Evolutionary conservation across 495 filamentous ascomycete genomes (phyloP), one percentile per base, ranked within the genome.

Genomic region (Chaetomium cochliodes): DNA sequence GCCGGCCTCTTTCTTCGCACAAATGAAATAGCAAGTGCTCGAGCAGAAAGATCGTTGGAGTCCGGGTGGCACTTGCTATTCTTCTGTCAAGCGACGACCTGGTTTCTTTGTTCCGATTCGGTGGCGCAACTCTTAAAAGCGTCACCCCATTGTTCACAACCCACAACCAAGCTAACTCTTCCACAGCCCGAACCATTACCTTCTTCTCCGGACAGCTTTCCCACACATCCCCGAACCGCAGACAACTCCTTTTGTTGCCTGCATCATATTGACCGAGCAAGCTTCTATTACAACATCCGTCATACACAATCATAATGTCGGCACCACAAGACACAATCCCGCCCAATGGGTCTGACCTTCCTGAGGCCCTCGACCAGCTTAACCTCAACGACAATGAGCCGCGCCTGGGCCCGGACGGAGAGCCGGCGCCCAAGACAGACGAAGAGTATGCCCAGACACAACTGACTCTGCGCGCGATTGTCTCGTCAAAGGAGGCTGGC

Each of bases 401-500:
- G 37, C 84, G 84, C 60, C 66, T 87, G 46, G 85, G 85, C 22
- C 87, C 85, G 25, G 88, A 91, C 58, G 85, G 88, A 47, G 88
- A 91, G 68, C 79, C 85, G 59, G 83, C 84, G 26, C 89, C 88
- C 60, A 90, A 89, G 82, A 96, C 93, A 42, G 96, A 98, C 66
- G 93, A 98, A 69, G 94, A 98, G 74, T 98, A 98, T 74, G 92
- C 91, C 18, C 86, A 91, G 76, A 84, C 92, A 20, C 89, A 92
- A 76, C 82, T 98, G 70, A 98, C 94, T 60, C 85, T 98, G 50
- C 90, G 94, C 71, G 96, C 94, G 61, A 98, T 98, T 73, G 96
- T 98, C 70, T 96, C 93, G 18, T 96, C 96, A 70, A 97, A 97
- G 79, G 94, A 98, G 78, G 94, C 94, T 60, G 94, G 94, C 69